phyloP scores from a whole-genome alignment of 495 filamentous ascomycete species.

The Aspergillus saccharolyticus region DNA sequence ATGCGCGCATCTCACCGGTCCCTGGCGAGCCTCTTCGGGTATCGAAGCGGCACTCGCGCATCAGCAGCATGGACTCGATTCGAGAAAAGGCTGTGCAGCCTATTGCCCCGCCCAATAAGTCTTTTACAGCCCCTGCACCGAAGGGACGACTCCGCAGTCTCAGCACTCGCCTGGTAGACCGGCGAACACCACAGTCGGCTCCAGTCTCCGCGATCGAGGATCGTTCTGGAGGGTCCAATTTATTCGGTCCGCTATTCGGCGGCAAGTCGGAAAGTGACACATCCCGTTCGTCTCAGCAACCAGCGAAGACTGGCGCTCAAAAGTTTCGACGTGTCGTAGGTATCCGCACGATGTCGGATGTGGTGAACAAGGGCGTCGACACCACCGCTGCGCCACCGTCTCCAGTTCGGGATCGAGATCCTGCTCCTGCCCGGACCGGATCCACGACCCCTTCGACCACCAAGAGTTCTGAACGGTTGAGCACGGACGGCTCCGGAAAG shows the following conservation, averaged over 20 bases:
- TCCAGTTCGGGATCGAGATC: conserved; percentile 60
- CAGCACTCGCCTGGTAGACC: conserved; percentile 36
- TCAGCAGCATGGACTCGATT: conserved; percentile 64
- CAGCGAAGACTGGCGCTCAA: conserved; percentile 38
- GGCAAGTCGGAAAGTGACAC: conserved; percentile 42
- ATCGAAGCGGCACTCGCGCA: conserved; percentile 68
- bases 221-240: conserved; percentile 40
- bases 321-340: conserved; percentile 54
- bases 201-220: conserved; percentile 61
- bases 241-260: conserved; percentile 39
- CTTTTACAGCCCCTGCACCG: conserved; percentile 53
- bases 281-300: conserved; percentile 45
- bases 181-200: conserved; percentile 39
- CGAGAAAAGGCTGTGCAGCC: conserved; percentile 34
- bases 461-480: conserved; percentile 72
- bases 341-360: conserved; percentile 76
- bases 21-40: conserved; percentile 59
- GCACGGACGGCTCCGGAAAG: conserved; percentile 58
- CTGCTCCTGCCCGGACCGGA: conserved; percentile 68
- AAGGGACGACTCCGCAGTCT: conserved; percentile 44
- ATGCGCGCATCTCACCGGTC: conserved; percentile 65
- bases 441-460: conserved; percentile 84
- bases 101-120: conserved; percentile 43
- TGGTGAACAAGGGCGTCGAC: conserved; percentile 36
- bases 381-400: conserved; percentile 42